Base-by-base conservation (phyloP, 1,284 basidiomycete genomes). In the Volvariella volvacea region DNA sequence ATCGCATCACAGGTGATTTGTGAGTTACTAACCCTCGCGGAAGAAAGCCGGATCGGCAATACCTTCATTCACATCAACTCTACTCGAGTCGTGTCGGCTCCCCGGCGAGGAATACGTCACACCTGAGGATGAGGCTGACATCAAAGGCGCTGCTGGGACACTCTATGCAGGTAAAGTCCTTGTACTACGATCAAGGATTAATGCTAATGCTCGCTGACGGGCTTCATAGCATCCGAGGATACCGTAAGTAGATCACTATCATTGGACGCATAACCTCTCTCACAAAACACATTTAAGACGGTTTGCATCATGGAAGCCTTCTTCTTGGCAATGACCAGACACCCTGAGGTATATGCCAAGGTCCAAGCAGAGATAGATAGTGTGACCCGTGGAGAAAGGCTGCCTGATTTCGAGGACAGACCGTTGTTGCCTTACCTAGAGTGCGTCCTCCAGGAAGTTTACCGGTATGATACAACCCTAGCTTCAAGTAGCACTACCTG, bases 61-160 rank as follows among this genome's bases (percentile, higher is more conserved):
- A 33, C 70, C 74, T 7, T 79, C 70, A 3, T 74, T 78, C 45
- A 76, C 74, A 7, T 71, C 75, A n/a, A 63, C 59, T 15, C 66
- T 79, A 43, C 58, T 80, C 31, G 71, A 69, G 50, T 53, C 59
- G 22, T 56, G 63, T 44, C 58, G 62, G 43, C 60, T 57, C 37
- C 52, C 58, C 30, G 52, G 52, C 16, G 60, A 62, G 43, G 61
- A 59, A 15, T 51, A 50, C 25, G 48, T 68, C 39, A 52, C 56
- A 34, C 52, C 50, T 19, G 68, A 71, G 53, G 74, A 75, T 43
- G 76, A 77, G 51, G 65, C 70, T 47, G 74, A 76, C 55, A 78
- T 80, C 54, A 76, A 73, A 61, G 74, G 74, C 28, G 68, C 72
- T 19, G 74, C 76, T 32, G 76, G 71, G 14, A 73, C 71, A 9